phyloP scores from a whole-genome alignment of 2,329 filamentous ascomycete species.

The Grosmannia huntii region DNA sequence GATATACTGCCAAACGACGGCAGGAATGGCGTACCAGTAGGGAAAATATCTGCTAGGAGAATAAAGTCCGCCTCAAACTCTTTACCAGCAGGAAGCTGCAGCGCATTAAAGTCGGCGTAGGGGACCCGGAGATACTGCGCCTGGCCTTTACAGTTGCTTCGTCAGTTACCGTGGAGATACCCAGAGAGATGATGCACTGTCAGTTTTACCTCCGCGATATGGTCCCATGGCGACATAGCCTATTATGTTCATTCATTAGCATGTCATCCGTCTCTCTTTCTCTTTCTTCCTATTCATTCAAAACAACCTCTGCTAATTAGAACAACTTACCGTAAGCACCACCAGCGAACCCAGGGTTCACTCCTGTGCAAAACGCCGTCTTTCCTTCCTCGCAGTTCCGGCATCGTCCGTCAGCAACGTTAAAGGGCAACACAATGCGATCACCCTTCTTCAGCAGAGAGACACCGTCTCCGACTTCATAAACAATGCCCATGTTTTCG shows the following conservation, averaged over 20 bases:
- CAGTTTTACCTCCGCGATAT: not conserved
- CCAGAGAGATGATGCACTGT: not conserved
- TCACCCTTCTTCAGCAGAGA: not conserved
- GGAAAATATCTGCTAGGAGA: not conserved
- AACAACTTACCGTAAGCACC: not conserved
- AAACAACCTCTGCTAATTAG: not conserved
- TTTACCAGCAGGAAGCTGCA: not conserved
- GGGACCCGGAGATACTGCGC: not conserved
- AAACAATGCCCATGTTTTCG: conserved; percentile 1
- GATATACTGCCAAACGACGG: conserved; percentile 12
- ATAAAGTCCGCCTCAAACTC: conserved; percentile 1
- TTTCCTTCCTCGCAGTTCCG: conserved; percentile 1
- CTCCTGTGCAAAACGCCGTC: not conserved
- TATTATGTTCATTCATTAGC: not conserved
- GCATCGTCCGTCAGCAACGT: conserved; percentile 1
- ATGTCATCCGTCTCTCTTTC: not conserved
- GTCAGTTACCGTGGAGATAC: not conserved
- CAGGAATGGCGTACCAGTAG: not conserved
- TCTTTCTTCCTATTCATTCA: not conserved
- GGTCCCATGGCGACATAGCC: conserved; percentile 1
- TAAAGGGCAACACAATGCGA: not conserved
- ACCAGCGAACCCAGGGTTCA: not conserved
- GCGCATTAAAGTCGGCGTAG: not conserved
- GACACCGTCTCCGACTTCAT: not conserved
- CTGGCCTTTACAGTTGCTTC: not conserved